A percentile compares a stretch with the other conserved stretches of the same genome.
These are phyloP conservation scores for Athelia psychrophila DNA, from an alignment of 1,284 basidiomycete genomes.

Conservation along the genomic window DNA sequence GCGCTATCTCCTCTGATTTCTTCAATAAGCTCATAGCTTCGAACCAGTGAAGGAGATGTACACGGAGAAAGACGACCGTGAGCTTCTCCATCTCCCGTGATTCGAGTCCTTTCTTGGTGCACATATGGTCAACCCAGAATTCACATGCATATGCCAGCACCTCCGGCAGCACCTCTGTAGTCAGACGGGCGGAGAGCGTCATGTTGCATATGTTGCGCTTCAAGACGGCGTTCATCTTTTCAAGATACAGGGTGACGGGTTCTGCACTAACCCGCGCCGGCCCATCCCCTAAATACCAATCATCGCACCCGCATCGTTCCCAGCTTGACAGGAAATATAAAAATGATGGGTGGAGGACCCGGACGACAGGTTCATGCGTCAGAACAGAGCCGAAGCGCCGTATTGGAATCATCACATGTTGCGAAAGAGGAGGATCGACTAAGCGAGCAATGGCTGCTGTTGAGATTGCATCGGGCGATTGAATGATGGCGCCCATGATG, in stretches of 20 bases:
- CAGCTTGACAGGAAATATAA: background rate
- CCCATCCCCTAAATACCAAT: background rate
- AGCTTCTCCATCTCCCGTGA: background rate
- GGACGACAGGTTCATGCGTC: background rate
- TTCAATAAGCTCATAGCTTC: background rate
- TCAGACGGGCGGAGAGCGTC: background rate
- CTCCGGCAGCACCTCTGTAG: background rate
- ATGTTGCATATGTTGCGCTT: constrained; percentile 1
- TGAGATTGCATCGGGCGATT: background rate
- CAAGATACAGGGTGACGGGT: background rate
- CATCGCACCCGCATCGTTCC: background rate
- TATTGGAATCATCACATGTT: background rate
- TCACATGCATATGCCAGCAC: background rate
- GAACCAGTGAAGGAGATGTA: background rate
- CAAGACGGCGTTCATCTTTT: background rate
- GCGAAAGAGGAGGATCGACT: background rate
- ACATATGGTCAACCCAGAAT: background rate
- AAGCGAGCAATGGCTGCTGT: background rate
- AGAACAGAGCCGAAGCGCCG: background rate
- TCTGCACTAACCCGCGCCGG: background rate
- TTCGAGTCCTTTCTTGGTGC: background rate
- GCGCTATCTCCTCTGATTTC: background rate
- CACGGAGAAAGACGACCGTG: background rate
- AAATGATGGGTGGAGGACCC: background rate
- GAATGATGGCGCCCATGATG: background rate